A percentile compares a stretch with the other conserved stretches of the same genome.
These are phyloP conservation scores for Botrytis squamosa DNA, from an alignment of 2,329 filamentous ascomycete species.

Conservation along the genomic window DNA sequence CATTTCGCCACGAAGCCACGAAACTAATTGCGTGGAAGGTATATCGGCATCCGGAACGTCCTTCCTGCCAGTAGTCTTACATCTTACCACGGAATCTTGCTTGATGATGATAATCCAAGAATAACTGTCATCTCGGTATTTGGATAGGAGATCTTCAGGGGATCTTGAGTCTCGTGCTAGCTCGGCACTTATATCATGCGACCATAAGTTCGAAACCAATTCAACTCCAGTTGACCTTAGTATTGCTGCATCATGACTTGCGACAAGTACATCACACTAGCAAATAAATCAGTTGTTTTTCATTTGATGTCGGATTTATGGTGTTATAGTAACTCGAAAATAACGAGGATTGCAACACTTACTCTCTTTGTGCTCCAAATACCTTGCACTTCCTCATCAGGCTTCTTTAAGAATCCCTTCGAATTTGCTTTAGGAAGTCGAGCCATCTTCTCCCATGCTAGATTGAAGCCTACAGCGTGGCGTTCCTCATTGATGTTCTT, in stretches of 20 bases:
- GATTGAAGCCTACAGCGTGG: slow-evolving; percentile 88
- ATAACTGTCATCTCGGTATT: slow-evolving; percentile 74
- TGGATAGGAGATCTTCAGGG: slow-evolving; percentile 74
- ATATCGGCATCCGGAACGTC: slow-evolving; percentile 76
- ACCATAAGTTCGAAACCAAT: slow-evolving; percentile 76
- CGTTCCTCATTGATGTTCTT: slow-evolving; percentile 61
- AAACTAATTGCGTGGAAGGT: slow-evolving; percentile 67
- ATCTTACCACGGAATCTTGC: slow-evolving; percentile 71
- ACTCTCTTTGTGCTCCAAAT: slow-evolving; percentile 64
- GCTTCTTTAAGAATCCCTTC: slow-evolving; percentile 66
- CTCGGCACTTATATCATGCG: slow-evolving; percentile 82
- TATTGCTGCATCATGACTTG: slow-evolving; percentile 77
- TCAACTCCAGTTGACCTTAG: slow-evolving; percentile 75
- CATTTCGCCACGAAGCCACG: slow-evolving; percentile 78
- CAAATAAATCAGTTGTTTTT: slow-evolving; percentile 10
- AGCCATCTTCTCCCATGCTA: slow-evolving; percentile 79
- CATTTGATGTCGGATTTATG: not conserved
- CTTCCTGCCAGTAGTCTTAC: slow-evolving; percentile 74
- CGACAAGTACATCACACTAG: slow-evolving; percentile 84
- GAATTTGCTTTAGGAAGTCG: slow-evolving; percentile 47
- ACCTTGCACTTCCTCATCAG: slow-evolving; percentile 59
- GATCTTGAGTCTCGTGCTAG: slow-evolving; percentile 77
- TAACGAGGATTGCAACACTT: slow-evolving; percentile 44
- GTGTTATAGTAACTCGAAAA: not conserved
- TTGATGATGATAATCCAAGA: slow-evolving; percentile 90